Percentiles rank a stretch among this genome's conserved stretches.
Evolutionary conservation across 331 rosid genomes (phyloP).

Genomic region (Saraca asoca): DNA sequence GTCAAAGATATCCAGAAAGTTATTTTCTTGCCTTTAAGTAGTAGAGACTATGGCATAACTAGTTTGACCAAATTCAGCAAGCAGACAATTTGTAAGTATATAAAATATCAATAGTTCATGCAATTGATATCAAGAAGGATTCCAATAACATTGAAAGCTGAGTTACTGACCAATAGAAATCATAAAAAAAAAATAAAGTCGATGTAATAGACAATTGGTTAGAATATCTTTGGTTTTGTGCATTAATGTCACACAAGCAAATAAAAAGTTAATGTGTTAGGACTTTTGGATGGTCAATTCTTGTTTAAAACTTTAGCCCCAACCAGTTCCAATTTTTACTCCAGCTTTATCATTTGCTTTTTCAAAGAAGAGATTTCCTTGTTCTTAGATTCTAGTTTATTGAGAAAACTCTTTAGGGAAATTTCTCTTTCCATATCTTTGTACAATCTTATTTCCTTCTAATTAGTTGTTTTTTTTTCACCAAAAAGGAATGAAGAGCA

Average conservation of each 20-base stretch:
- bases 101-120: neutral
- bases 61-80: too few relatives aligned
- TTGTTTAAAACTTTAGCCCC: conserved; percentile 51
- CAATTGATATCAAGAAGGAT: neutral
- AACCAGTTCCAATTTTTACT: conserved; percentile 62
- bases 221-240: too few relatives aligned
- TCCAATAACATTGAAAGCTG: neutral
- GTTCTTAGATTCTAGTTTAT: conserved; percentile 72
- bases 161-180: too few relatives aligned
- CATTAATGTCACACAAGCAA: too few relatives aligned
- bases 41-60: neutral
- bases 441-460: conserved; percentile 66
- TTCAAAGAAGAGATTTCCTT: conserved; percentile 57
- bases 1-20: neutral
- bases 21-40: conserved; percentile 5
- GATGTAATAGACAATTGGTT: too few relatives aligned
- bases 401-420: conserved; percentile 56
- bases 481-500: conserved; percentile 31
- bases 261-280: too few relatives aligned
- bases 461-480: conserved; percentile 36
- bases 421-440: conserved; percentile 58
- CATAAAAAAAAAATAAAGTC: too few relatives aligned
- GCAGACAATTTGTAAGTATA: neutral
- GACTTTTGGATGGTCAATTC: conserved; percentile 33
- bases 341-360: conserved; percentile 68